These are phyloP conservation scores for Schizophyllum commune DNA, from an alignment of 1,284 basidiomycete genomes.

Conservation along the genomic window DNA sequence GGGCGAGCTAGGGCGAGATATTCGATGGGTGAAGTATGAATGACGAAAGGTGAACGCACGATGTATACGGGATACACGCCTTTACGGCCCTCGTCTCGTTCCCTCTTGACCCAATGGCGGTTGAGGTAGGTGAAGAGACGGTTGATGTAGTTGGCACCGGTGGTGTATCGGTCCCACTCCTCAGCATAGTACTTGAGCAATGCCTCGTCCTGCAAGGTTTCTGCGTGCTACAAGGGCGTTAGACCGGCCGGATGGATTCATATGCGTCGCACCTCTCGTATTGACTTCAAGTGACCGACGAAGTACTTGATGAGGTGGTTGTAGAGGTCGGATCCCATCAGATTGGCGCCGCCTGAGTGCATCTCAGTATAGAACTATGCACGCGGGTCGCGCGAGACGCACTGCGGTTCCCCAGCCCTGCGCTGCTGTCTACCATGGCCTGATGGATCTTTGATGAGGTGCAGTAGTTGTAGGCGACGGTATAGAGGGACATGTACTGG, in stretches of 20 bases:
- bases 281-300: conserved; percentile 58
- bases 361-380: conserved; percentile 13
- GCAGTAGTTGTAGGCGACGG: conserved; percentile 92
- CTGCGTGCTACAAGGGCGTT: conserved; percentile 52
- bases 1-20: conserved; percentile 59
- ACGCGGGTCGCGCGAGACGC: conserved; percentile 22
- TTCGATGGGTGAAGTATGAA: neutral
- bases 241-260: neutral
- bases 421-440: conserved; percentile 29
- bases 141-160: conserved; percentile 93
- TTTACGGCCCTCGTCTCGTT: conserved; percentile 96
- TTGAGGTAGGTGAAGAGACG: conserved; percentile 96
- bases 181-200: conserved; percentile 87
- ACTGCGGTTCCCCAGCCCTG: conserved; percentile 46
- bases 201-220: conserved; percentile 78
- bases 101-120: conserved; percentile 98
- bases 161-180: conserved; percentile 97
- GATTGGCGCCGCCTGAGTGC: conserved; percentile 69
- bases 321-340: conserved; percentile 92
- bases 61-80: conserved; percentile 96
- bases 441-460: conserved; percentile 79
- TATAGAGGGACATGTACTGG: conserved; percentile 86
- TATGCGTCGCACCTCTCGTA: conserved; percentile 34
- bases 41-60: conserved; percentile 36
- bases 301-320: conserved; percentile 84